Percentiles rank a stretch among this genome's conserved stretches.
phyloP scores from a whole-genome alignment of 2,329 filamentous ascomycete species.

The Gaeumannomyces sp. region DNA sequence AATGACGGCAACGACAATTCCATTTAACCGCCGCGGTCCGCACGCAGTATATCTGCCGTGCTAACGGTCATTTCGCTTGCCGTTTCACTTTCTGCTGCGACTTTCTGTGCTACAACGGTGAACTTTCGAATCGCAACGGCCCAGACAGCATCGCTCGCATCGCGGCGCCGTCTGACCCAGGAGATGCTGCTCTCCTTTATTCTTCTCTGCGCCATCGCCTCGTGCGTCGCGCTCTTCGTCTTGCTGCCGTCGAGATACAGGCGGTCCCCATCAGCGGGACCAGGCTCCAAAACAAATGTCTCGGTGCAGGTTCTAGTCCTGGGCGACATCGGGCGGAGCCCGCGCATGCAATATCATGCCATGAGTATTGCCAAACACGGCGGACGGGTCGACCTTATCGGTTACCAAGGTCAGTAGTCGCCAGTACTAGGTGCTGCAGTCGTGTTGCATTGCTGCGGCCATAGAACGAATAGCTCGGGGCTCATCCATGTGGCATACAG shows the following conservation, averaged over 20 bases:
- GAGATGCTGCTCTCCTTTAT: not conserved
- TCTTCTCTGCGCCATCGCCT: not conserved
- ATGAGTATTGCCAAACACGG: slow-evolving; percentile 82
- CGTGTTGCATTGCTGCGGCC: not conserved
- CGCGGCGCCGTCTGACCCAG: no score
- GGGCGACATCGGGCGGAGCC: slow-evolving; percentile 90
- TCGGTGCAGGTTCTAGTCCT: slow-evolving; percentile 79
- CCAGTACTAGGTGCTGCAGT: not conserved
- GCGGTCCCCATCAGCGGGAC: slow-evolving; percentile 11
- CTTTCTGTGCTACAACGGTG: not conserved
- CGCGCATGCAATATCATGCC: slow-evolving; percentile 98
- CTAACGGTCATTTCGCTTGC: not conserved
- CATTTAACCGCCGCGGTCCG: not conserved
- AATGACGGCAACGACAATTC: not conserved
- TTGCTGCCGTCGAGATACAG: slow-evolving; percentile 15
- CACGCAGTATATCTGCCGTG: slow-evolving; percentile 1
- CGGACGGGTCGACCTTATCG: slow-evolving; percentile 75
- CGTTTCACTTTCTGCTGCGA: not conserved
- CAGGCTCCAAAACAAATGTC: slow-evolving; percentile 15
- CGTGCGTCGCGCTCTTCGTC: slow-evolving; percentile 12
- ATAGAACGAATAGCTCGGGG: not conserved
- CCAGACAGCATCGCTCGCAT: not conserved
- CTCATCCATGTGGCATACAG: slow-evolving; percentile 30
- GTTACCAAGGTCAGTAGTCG: slow-evolving; percentile 63
- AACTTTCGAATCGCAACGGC: not conserved